These are phyloP conservation scores for Lactarius evosmus DNA, from an alignment of 768 basidiomycete species.

Conservation along the genomic window DNA sequence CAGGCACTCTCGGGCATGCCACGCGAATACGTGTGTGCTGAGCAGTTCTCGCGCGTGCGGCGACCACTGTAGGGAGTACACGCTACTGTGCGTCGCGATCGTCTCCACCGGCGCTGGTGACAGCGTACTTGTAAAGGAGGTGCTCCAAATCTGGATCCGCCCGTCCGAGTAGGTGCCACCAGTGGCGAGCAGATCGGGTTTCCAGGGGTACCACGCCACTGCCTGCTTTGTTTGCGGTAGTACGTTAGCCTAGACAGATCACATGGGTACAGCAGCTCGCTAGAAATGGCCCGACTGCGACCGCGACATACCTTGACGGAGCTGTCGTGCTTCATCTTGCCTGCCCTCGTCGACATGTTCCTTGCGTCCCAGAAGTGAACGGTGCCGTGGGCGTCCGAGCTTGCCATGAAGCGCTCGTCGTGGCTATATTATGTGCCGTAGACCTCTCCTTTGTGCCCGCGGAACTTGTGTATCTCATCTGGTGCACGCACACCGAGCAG, in stretches of 20 bases:
- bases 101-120: constrained; percentile 48
- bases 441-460: constrained; percentile 37
- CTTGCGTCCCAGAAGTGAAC: constrained; percentile 47
- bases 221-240: constrained; percentile 42
- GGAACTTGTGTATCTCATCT: constrained; percentile 32
- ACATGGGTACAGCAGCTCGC: neutral
- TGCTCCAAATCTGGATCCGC: constrained; percentile 52
- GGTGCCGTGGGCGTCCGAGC: constrained; percentile 41
- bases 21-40: constrained; percentile 57
- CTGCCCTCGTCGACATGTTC: constrained; percentile 35
- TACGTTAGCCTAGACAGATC: constrained; percentile 16
- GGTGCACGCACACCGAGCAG: constrained; percentile 39
- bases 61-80: constrained; percentile 60
- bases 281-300: neutral
- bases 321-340: constrained; percentile 43
- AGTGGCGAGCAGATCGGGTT: constrained; percentile 60
- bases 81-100: constrained; percentile 44
- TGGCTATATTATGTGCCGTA: constrained; percentile 43
- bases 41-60: constrained; percentile 57
- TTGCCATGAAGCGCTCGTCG: constrained; percentile 41
- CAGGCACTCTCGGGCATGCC: constrained; percentile 28
- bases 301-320: constrained; percentile 41
- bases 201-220: constrained; percentile 74
- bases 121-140: constrained; percentile 42
- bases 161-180: constrained; percentile 66